phyloP scores from a whole-genome alignment of 495 filamentous ascomycete species.

The Margaritispora aquatica region DNA sequence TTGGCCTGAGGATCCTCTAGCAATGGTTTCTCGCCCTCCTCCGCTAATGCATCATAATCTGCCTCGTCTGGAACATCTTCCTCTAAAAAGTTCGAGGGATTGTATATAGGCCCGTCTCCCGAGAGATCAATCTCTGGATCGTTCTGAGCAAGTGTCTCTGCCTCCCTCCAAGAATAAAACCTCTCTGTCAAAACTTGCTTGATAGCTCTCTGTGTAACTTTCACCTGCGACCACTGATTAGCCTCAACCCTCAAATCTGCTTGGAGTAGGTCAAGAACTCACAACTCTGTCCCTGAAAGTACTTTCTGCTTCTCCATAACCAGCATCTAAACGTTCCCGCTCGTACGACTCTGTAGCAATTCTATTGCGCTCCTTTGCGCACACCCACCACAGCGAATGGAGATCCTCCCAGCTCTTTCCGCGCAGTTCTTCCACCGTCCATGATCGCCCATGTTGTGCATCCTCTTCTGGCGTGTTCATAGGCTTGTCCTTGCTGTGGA shows the following conservation, averaged over 20 bases:
- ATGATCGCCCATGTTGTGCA: constrained; percentile 65
- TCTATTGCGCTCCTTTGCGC: constrained; percentile 85
- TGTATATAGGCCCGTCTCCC: constrained; percentile 40
- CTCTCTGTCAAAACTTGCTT: constrained; percentile 81
- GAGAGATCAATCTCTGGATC: constrained; percentile 60
- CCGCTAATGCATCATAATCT: neutral
- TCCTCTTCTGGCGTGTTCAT: constrained; percentile 65
- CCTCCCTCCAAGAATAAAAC: constrained; percentile 86
- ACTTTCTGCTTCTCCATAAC: constrained; percentile 63
- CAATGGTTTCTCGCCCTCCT: neutral
- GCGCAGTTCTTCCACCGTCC: constrained; percentile 84
- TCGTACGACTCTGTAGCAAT: constrained; percentile 72
- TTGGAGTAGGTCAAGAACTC: constrained; percentile 26
- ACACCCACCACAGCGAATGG: constrained; percentile 91
- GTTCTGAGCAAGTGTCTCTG: constrained; percentile 58
- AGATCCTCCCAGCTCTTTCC: constrained; percentile 90
- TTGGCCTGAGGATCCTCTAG: constrained; percentile 7
- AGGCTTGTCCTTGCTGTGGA: constrained; percentile 56
- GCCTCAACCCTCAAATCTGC: constrained; percentile 2
- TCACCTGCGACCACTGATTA: constrained; percentile 44
- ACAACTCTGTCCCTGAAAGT: constrained; percentile 54
- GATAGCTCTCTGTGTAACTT: constrained; percentile 67
- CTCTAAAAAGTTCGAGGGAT: constrained; percentile 14
- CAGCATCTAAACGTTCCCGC: constrained; percentile 53
- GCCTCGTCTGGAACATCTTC: constrained; percentile 13